phyloP scores from a whole-genome alignment of 108 stramenopile genomes.

The Nitzschia inconspicua region DNA sequence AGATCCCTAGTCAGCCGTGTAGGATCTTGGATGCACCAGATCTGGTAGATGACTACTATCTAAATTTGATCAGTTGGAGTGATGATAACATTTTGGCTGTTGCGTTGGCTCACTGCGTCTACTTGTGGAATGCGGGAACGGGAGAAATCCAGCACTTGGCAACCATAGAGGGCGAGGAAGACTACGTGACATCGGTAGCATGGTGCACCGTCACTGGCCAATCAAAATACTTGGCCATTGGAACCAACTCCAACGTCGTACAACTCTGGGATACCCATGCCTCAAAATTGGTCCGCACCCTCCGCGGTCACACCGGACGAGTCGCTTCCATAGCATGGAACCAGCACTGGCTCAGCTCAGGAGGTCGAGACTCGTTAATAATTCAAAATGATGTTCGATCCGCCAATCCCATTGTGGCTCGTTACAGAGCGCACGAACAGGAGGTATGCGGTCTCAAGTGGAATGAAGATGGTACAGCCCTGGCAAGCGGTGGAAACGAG shows the following conservation, averaged over 20 bases:
- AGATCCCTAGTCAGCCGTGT: slow-evolving; percentile 91
- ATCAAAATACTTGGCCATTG: slow-evolving; percentile 88
- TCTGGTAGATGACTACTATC: slow-evolving; percentile 97
- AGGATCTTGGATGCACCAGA: slow-evolving; percentile 99
- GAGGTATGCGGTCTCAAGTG: slow-evolving; percentile 70
- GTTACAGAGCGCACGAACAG: slow-evolving; percentile 70
- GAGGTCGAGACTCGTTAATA: slow-evolving; percentile 89
- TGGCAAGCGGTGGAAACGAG: slow-evolving; percentile 98
- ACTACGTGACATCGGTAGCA: slow-evolving; percentile 95
- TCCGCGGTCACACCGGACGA: slow-evolving; percentile 90
- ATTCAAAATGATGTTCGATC: slow-evolving; percentile 93
- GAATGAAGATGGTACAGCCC: slow-evolving; percentile 86
- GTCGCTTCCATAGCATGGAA: slow-evolving; percentile 97
- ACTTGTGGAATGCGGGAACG: slow-evolving; percentile 96
- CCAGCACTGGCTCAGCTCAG: slow-evolving; percentile 85
- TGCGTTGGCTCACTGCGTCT: slow-evolving; percentile 95
- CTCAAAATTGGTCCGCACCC: slow-evolving; percentile 65
- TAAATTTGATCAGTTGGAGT: slow-evolving; percentile 96
- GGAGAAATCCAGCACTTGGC: slow-evolving; percentile 93
- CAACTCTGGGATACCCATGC: slow-evolving; percentile 86
- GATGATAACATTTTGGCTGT: slow-evolving; percentile 94
- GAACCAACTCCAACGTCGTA: slow-evolving; percentile 68
- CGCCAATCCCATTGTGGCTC: slow-evolving; percentile 55
- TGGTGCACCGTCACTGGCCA: slow-evolving; percentile 84
- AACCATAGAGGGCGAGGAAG: slow-evolving; percentile 77